Conservation (phyloP, 257 asterid species). For the Solanum appendiculatum region DNA sequence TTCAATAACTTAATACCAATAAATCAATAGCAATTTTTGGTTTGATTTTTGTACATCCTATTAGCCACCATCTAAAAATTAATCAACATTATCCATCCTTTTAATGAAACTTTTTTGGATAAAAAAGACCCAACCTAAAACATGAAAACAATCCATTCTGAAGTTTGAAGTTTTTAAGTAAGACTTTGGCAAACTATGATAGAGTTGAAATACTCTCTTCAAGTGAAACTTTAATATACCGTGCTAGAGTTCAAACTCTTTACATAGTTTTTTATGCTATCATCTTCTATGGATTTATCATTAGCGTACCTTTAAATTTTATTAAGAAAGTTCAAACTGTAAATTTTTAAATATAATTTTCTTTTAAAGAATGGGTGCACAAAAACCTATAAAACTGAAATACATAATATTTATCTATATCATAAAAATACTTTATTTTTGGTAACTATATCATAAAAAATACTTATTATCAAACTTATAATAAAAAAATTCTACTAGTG, state of each 20-base stretch:
- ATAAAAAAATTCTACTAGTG: not conserved
- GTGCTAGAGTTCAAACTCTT: not conserved
- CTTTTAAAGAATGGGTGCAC: not conserved
- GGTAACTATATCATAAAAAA: not conserved
- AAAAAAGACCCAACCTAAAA: not conserved
- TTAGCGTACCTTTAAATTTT: not conserved
- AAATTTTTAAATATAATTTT: no score
- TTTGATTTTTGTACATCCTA: not conserved
- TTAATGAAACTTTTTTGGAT: not conserved
- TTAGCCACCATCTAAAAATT: not conserved
- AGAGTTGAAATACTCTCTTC: not conserved
- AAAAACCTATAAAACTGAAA: no score
- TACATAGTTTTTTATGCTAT: not conserved
- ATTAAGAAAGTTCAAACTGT: no score
- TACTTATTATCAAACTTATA: not conserved
- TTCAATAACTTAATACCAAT: not conserved
- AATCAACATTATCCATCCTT: not conserved
- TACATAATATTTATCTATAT: not conserved
- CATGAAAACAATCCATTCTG: not conserved
- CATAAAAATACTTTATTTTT: not conserved
- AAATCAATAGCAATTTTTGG: not conserved
- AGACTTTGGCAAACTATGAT: not conserved
- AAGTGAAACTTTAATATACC: not conserved
- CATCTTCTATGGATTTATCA: not conserved
- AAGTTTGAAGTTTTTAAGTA: not conserved